Conservation (phyloP, 2,329 filamentous ascomycete genomes). For the Myriosclerotinia curreyana region DNA sequence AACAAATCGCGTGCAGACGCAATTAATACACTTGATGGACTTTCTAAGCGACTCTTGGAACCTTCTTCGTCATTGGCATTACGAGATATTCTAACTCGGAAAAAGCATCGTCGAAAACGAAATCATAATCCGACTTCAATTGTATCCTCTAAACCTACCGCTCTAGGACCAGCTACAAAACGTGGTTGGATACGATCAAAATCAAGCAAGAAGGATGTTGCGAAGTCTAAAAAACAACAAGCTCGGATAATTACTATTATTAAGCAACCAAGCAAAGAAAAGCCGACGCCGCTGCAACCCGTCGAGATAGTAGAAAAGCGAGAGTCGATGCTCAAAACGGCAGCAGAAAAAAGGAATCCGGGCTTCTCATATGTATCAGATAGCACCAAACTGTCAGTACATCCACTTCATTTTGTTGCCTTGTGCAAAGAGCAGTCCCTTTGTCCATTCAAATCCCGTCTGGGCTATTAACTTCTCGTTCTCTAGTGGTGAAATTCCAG, state of each 20-base stretch:
- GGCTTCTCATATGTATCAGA: conserved; percentile 44
- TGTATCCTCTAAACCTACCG: conserved; percentile 18
- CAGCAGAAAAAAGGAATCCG: conserved; percentile 32
- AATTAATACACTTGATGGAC: conserved; percentile 48
- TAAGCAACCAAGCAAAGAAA: not conserved
- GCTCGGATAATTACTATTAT: not conserved
- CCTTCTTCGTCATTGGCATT: conserved; percentile 26
- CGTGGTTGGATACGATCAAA: conserved; percentile 31
- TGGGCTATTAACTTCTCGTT: not conserved
- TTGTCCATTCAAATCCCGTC: too few species aligned
- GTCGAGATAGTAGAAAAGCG: not conserved
- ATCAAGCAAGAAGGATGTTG: not conserved
- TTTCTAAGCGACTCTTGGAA: conserved; percentile 43
- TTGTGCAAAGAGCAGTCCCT: not conserved
- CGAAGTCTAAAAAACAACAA: conserved; percentile 18
- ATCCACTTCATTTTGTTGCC: too few species aligned
- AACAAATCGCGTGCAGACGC: conserved; percentile 49
- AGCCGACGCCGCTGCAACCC: not conserved
- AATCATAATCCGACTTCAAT: not conserved
- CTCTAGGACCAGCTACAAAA: conserved; percentile 30
- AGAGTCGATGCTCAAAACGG: not conserved
- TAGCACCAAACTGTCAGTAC: conserved; percentile 43
- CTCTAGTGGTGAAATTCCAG: not conserved
- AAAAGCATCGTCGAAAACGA: not conserved
- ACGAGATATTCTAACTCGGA: not conserved